Evolutionary conservation across 805 yeast genomes (phyloP).

Genomic region (Candida maesae): DNA sequence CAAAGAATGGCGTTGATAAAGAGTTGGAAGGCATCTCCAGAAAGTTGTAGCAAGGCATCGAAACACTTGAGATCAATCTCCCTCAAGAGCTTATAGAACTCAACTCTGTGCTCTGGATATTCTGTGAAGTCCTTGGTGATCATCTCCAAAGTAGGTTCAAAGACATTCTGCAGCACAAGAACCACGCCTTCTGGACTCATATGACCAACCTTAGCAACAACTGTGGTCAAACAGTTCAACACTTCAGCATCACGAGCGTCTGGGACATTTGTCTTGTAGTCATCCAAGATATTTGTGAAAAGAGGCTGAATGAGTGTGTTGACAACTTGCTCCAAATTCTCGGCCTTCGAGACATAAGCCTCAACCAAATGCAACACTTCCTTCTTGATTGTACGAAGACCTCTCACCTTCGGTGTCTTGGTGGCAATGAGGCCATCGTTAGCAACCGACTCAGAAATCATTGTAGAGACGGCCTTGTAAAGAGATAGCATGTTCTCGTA

Average conservation of each 20-base stretch:
- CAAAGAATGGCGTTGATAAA: constrained; percentile 92
- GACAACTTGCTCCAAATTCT: constrained; percentile 75
- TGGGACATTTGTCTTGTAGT: constrained; percentile 83
- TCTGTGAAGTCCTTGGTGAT: constrained; percentile 93
- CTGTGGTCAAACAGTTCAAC: constrained; percentile 87
- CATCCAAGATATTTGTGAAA: constrained; percentile 81
- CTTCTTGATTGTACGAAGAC: constrained; percentile 92
- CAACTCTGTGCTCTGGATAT: constrained; percentile 97
- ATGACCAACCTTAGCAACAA: constrained; percentile 83
- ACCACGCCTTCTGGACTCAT: constrained; percentile 89
- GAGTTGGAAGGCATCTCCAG: constrained; percentile 87
- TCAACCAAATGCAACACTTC: constrained; percentile 88
- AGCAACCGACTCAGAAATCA: constrained; percentile 79
- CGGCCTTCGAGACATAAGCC: constrained; percentile 83
- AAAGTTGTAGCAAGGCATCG: constrained; percentile 79
- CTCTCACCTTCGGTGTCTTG: constrained; percentile 91
- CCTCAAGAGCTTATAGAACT: constrained; percentile 84
- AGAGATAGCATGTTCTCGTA: constrained; percentile 87
- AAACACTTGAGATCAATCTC: constrained; percentile 85
- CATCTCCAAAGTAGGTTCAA: constrained; percentile 93
- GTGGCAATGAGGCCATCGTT: constrained; percentile 84
- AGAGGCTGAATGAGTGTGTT: constrained; percentile 78
- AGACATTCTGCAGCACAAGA: constrained; percentile 80
- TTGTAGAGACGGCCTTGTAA: constrained; percentile 81
- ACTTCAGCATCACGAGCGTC: constrained; percentile 99